Base-by-base conservation (phyloP, 208 protist species). In the Trypanosoma lewisi region DNA sequence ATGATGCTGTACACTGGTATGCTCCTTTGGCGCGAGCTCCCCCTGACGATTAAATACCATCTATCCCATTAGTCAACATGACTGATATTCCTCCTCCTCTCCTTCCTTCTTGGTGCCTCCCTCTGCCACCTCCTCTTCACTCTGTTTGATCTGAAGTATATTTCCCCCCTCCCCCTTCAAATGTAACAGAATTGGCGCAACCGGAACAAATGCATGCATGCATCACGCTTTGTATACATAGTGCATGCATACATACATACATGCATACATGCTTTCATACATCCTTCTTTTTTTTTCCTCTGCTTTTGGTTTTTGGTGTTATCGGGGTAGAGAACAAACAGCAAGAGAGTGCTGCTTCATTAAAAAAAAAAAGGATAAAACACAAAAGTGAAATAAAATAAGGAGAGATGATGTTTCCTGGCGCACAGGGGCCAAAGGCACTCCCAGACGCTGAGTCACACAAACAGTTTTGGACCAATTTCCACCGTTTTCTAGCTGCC, bases 391-490 rank as follows among this genome's bases (percentile, higher is more conserved):
- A n/a, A n/a, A n/a, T n/a, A n/a, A n/a, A n/a, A 16, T 3, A 23
- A 47, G 28, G 36, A 60, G 31, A 31, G 21, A 78, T 23, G 5
- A 90, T 91, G 88, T 92, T 91, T 59, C 85, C 88, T 34, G 81
- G 80, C 1, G 89, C 90, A 83, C 70, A 83, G 28, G 66, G 70
- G 6, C 88, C 88, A 19, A 75, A 91, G 83, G 53, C 77, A 23
- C 71, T 91, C 52, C 85, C 88, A 6, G 80, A 89, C 39, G 73
- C 78, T 33, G 82, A 79, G 58, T 66, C 83, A 4, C 85, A 89
- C 62, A 77, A 70, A 4, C 71, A 78, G 77, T 87, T 89, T 52
- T 91, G 88, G 83, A 66, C 49, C 41, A 89, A 89, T 39, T 80
- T 94, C n/a, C 81, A 75, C 60, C 78, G 74, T 39, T 87, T 94